Base-by-base conservation (phyloP, 805 yeast genomes). In the Wickerhamomyces tratensis region DNA sequence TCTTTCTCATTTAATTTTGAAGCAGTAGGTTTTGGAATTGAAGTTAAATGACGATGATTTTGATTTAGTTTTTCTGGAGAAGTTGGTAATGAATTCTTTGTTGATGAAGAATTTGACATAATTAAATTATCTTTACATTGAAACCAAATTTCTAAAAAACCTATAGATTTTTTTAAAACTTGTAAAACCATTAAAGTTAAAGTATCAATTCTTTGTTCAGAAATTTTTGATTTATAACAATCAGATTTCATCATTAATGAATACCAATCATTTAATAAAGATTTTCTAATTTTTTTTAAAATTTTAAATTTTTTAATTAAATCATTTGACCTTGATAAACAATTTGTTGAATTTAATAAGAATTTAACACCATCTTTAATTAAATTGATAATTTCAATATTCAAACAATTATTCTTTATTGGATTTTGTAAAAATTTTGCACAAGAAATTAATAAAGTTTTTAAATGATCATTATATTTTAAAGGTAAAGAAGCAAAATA, bases 221-320 rank as follows among this genome's bases (percentile, higher is more conserved):
- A 75, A 27, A 77, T 67, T 0, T 88, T 79, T 37, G 82, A 78
- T 54, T 80, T 77, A 52, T 76, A 82, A 35, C 82, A 84, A 48
- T 81, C 83, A 1, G 91, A 89, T 53, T 81, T 82, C 35, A 77
- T 71, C 79, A 83, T 80, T 36, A 85, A 64, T 41, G 77, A 79
- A 48, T 84, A 83, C 95, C 94, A 85, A 55, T 82, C 89, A 3
- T 89, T 82, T 31, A 85, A 68, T 43, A 85, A 61, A 35, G 77
- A 69, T 58, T 85, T 85, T 49, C 95, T 70, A 41, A 78, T 68
- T 48, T 72, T 77, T 43, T 86, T 66, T 13, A 85, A 75, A 5
- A 72, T 57, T 2, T 86, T 80, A 40, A 75, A 71, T 46, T 72
- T 70, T 47, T 78, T 76, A 6, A 85, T 89, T 38, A 82, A 69